Base-by-base conservation (phyloP, 1,284 basidiomycete genomes). In the Malassezia equina region DNA sequence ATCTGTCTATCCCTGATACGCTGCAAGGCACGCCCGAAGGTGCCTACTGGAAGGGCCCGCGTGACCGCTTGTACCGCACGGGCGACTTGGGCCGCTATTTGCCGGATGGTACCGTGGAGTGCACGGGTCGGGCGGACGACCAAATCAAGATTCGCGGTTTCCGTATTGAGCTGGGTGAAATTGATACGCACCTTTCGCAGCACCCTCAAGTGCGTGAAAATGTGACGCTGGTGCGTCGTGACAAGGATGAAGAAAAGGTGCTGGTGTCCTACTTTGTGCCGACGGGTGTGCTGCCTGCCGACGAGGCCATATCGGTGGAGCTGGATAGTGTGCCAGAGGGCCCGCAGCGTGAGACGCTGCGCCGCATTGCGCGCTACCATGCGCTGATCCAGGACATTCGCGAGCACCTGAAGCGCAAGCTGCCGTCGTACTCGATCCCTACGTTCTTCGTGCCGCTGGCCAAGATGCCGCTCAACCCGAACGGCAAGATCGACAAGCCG, bases 61-160 rank as follows among this genome's bases (percentile, higher is more conserved):
- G 94, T 21, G 94, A 99, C 77, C 79, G 94, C 60, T 91, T 99
- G 90, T 98, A 99, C 77, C 84, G 89, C 61, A 91, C 90, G 24
- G 94, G 94, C 28, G 94, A 99, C 77, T 80, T 99, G 1, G 94
- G 94, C 3, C 83, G 94, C 13, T 98, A 98, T 77, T 79, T 88
- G 27, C 89, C 94, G 1, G 83, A 89, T 72, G 94, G 94, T 4
- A 84, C 83, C 34, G 94, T 99, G 15, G 94, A 98, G 75, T 98
- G 94, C 76, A 93, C 89, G 0, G 94, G 94, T 9, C 84, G 94
- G 46, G 91, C 91, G 4, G 94, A 99, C 74, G 94, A 98, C 74
- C 94, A 99, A 76, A 89, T 99, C 78, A 98, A 99, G 79, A 98
- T 99, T 75, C 88, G 94, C 59, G 94, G 94, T 7, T 99, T 99